phyloP scores from a whole-genome alignment of 73 alveolate genomes.

The Paramecium sexaurelia region DNA sequence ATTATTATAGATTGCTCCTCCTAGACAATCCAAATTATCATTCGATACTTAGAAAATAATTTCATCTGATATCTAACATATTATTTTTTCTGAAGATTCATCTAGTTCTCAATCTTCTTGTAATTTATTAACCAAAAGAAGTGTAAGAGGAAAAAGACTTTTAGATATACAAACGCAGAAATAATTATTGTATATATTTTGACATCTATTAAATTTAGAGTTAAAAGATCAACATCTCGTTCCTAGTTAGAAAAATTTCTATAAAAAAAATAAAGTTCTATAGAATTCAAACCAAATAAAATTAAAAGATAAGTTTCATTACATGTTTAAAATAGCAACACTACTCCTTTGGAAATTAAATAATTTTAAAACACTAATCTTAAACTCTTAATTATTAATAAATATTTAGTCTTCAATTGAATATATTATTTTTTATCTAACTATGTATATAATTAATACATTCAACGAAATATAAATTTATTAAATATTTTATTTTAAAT shows the following conservation, averaged over 20 bases:
- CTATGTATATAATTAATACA: no score
- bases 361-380: background rate
- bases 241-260: background rate
- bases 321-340: background rate
- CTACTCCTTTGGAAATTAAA: background rate
- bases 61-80: background rate
- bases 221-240: conserved; percentile 1
- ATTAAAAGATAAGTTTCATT: background rate
- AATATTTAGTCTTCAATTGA: background rate
- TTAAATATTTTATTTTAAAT: no score
- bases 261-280: background rate
- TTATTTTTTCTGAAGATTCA: background rate
- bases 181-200: background rate
- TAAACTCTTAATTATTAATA: background rate
- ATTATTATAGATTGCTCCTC: background rate
- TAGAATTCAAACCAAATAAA: background rate
- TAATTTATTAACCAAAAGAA: background rate
- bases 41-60: background rate
- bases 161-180: background rate
- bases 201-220: background rate
- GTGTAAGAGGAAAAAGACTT: background rate
- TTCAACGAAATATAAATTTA: no score
- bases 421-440: background rate
- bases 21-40: conserved; percentile 1
- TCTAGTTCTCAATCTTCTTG: background rate